Evolutionary conservation across 257 asterid genomes (phyloP), one percentile per base, ranked within the genome.

Genomic region (Scutellaria galericulata): DNA sequence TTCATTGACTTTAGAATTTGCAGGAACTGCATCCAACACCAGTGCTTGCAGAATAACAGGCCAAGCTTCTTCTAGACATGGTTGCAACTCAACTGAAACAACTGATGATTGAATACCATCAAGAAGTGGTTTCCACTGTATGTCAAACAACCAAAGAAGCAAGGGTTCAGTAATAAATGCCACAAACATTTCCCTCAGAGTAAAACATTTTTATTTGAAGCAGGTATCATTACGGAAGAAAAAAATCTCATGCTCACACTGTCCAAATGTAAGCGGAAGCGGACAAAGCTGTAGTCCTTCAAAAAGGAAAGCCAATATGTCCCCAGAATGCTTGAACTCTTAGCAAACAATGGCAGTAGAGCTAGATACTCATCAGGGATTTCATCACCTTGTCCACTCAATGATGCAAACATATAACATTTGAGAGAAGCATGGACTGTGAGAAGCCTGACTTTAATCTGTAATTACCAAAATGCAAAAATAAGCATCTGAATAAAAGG

Each of bases 21-120:
- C 81, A 60, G 98, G 97, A 69, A 91, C 92, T 37, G 99, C 98
- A 86, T 95, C 99, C 77, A 95, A 84, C 64, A 85, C 92, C 78
- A 89, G 77, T 41, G 99, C 99, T 81, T 90, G 99, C 74, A 95
- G 81, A 86, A 95, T 90, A 57, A 82, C 80, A 40, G 98, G 97
- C 97, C 99, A 95, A 76, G 99, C 97, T 90, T 95, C 99, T 83
- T 88, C 93, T 66, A 95, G 84, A 75, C 98, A 95, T 54, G 95
- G 90, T 73, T 81, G 81, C 87, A 95, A 76, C 83, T 83, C 87
- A 74, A 86, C 79, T 84, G 95, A 92, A 77, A 86, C 95, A 78
- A 78, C 76, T 47, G 92, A 78, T 63, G 98, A 88, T 70, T 90
- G 97, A 72, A 95, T 86, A 72, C 98, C 99, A 73, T 95, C 99